phyloP scores from a whole-genome alignment of 139 green algal genomes.

The Pycnococcus provasolii region DNA sequence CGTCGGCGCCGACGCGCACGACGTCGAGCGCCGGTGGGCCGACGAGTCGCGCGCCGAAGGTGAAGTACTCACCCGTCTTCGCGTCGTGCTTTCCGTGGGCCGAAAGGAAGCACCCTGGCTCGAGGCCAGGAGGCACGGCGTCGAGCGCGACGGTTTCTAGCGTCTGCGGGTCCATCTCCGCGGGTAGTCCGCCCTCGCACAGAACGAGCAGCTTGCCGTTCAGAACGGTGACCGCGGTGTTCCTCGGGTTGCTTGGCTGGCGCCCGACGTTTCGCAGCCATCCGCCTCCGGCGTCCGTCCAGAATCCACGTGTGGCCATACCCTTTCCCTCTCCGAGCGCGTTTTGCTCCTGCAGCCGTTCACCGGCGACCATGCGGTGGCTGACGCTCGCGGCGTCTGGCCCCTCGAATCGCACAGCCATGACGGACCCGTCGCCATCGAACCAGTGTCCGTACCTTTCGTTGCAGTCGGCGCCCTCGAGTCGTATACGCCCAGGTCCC shows the following conservation, averaged over 20 bases:
- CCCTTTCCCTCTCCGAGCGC: not conserved
- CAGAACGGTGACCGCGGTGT: slow-evolving; percentile 15
- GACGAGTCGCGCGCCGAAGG: not conserved
- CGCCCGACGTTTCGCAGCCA: slow-evolving; percentile 6
- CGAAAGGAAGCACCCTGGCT: not conserved
- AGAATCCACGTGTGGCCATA: slow-evolving; percentile 11
- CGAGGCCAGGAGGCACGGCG: slow-evolving; percentile 18
- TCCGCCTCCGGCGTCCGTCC: slow-evolving; percentile 9
- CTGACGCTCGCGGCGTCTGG: not conserved
- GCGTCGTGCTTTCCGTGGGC: slow-evolving; percentile 30
- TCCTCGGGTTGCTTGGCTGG: slow-evolving; percentile 27
- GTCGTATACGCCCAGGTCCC: slow-evolving; percentile 21
- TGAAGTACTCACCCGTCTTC: slow-evolving; percentile 13
- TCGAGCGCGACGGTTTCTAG: slow-evolving; percentile 11
- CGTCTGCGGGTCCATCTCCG: slow-evolving; percentile 22
- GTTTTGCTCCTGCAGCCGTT: slow-evolving; percentile 2
- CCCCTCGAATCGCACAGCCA: not conserved
- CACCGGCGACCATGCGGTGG: slow-evolving; percentile 12
- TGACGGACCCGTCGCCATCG: slow-evolving; percentile 31
- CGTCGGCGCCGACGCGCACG: not conserved
- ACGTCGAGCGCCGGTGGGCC: slow-evolving; percentile 1
- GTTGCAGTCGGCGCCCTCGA: slow-evolving; percentile 1
- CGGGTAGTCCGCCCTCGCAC: slow-evolving; percentile 27
- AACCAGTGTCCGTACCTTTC: slow-evolving; percentile 35
- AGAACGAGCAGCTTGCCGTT: slow-evolving; percentile 16